Percentiles rank a stretch among this genome's conserved stretches.
Evolutionary conservation across 1,139 yeast genomes (phyloP).

Genomic region (Suzukiozyma palmioleophila): DNA sequence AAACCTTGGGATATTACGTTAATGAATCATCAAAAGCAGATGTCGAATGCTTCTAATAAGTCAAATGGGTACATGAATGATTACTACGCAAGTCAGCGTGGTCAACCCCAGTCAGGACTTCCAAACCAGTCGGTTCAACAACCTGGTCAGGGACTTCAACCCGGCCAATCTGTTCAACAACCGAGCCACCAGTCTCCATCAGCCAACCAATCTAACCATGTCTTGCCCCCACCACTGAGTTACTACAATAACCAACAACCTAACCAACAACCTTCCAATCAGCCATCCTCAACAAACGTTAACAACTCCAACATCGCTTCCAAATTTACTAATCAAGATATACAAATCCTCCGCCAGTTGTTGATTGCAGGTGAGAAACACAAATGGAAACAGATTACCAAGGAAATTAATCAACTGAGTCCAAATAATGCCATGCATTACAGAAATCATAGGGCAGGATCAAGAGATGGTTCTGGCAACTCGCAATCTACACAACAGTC

Average conservation of each 20-base stretch:
- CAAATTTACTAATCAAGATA: slow-evolving; percentile 35
- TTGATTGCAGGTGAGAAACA: slow-evolving; percentile 40
- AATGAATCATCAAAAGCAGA: slow-evolving; percentile 4
- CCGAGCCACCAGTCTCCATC: slow-evolving; percentile 1
- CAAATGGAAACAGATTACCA: slow-evolving; percentile 46
- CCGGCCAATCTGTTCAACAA: slow-evolving; percentile 4
- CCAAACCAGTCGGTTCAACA: slow-evolving; percentile 4
- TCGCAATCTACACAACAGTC: slow-evolving; percentile 5
- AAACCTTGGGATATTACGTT: background rate
- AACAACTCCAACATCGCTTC: slow-evolving; percentile 11
- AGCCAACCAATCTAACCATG: slow-evolving; percentile 5
- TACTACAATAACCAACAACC: slow-evolving; percentile 1
- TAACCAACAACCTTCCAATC: background rate
- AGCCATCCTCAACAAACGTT: background rate
- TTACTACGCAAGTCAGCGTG: slow-evolving; percentile 3
- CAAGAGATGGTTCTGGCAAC: slow-evolving; percentile 6
- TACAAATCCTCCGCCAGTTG: slow-evolving; percentile 36
- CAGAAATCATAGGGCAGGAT: slow-evolving; percentile 9
- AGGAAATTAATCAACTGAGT: slow-evolving; percentile 29
- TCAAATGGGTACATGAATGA: slow-evolving; percentile 3
- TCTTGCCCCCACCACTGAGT: slow-evolving; percentile 3
- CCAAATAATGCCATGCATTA: slow-evolving; percentile 9
- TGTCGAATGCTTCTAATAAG: slow-evolving; percentile 4
- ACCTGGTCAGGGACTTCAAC: slow-evolving; percentile 3
- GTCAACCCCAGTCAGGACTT: slow-evolving; percentile 5